Percentiles rank a stretch among this genome's conserved stretches.
Conservation (phyloP, 306 rosid species). For the Quercus berberidifolia region DNA sequence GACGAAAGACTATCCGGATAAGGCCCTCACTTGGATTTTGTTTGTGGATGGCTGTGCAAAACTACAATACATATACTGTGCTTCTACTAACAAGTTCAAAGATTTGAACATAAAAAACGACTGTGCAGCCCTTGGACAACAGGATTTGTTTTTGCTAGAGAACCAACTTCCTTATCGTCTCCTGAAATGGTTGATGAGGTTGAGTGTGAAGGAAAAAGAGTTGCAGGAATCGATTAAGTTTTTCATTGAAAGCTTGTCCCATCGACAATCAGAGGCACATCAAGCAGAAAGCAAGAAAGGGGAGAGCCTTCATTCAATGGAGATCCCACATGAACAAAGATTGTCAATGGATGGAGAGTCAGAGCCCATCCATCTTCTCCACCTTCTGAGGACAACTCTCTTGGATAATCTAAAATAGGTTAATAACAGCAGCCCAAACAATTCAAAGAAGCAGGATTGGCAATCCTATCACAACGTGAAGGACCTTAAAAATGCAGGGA, state of each 20-base stretch:
- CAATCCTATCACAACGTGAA: constrained; percentile 10
- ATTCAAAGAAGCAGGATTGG: not conserved
- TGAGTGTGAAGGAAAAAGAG: not conserved
- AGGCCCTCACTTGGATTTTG: constrained; percentile 6
- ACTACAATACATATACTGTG: not conserved
- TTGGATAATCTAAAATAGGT: not conserved
- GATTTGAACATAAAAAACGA: not conserved
- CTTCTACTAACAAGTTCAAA: not conserved
- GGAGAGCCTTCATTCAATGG: too few relatives aligned
- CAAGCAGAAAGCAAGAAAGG: too few relatives aligned
- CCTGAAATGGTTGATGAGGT: constrained; percentile 11
- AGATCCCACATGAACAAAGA: too few relatives aligned
- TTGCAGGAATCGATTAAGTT: not conserved
- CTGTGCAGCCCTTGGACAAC: not conserved
- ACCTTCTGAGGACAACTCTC: not conserved
- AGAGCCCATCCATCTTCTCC: constrained; percentile 12
- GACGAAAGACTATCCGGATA: not conserved
- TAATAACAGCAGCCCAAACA: too few relatives aligned
- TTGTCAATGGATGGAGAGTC: not conserved
- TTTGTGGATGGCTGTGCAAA: constrained; percentile 21
- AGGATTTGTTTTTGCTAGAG: constrained; percentile 24
- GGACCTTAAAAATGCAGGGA: constrained; percentile 18
- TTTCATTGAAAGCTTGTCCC: not conserved
- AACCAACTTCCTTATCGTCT: constrained; percentile 19
- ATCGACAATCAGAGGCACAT: too few relatives aligned